Evolutionary conservation across 2,329 filamentous ascomycete genomes (phyloP), one percentile per base, ranked within the genome.

Genomic region (Teratosphaeria nubilosa): DNA sequence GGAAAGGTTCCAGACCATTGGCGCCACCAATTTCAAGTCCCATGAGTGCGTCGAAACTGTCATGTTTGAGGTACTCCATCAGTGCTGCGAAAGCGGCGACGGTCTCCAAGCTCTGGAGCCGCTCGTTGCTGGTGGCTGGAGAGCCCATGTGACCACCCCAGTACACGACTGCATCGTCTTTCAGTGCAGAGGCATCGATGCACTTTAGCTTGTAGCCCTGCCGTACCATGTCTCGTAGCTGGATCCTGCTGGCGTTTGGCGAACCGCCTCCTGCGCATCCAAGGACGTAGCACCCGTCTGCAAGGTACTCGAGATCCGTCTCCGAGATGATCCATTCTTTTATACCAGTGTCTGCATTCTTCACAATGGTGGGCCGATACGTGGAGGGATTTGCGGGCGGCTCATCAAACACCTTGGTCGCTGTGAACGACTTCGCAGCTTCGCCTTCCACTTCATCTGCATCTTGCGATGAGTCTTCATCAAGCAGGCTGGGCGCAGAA

Each of bases 21-120:
- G 78, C 79, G 6, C 85, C 85, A n/a, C 85, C 85, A 56, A 87
- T 85, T 64, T 87, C 85, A 11, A 86, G 69, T 1, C 82, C 78
- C 60, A 87, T 82, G 60, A 86, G 80, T 41, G 82, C 80, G 22
- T 83, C 80, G 24, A 81, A 77, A 1, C 68, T 66, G 16, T 70
- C 67, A 41, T 75, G 72, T 53, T 65, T 59, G n/a, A 78, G 73
- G 30, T 79, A 77, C 53, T 79, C 77, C 69, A 80, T 82, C 11
- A 86, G 72, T 6, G 63, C 81, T 3, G 65, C 60, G 51, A 75
- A 70, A 1, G 75, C 74, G 53, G 73, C 65, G 4, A 72, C 67
- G 6, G 71, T 73, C 67, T 86, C 82, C 63, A 83, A 77, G 13
- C 80, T 81, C 1, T 77, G 75, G 0, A 85, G 76, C 64, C 83